Percentiles rank a stretch among this genome's conserved stretches.
These are phyloP conservation scores for Alternaria novae-zelandiae DNA, from an alignment of 2,329 filamentous ascomycete species.

Conservation along the genomic window DNA sequence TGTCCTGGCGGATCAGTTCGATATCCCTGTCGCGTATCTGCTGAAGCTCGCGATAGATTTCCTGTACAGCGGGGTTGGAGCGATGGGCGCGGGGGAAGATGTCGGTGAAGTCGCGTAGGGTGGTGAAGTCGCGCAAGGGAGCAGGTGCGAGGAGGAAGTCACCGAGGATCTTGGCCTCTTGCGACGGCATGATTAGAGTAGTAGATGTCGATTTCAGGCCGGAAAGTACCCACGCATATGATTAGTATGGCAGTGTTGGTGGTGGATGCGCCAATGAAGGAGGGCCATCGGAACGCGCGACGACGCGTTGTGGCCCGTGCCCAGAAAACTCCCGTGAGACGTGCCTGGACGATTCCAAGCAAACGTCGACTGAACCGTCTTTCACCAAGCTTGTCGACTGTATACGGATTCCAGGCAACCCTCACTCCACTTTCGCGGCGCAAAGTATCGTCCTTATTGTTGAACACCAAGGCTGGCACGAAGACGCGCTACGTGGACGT, in stretches of 20 bases:
- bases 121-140: constrained; percentile 73
- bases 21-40: constrained; percentile 72
- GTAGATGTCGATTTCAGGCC: neutral
- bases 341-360: constrained; percentile 12
- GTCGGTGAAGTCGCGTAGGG: constrained; percentile 75
- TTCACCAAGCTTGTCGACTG: constrained; percentile 12
- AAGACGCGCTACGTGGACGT: constrained; percentile 26
- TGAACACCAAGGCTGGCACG: neutral
- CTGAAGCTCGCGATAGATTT: constrained; percentile 81
- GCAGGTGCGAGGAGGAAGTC: constrained; percentile 81
- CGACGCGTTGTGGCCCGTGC: constrained; percentile 31
- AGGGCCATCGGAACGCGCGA: constrained; percentile 22
- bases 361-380: constrained; percentile 12
- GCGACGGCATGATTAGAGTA: constrained; percentile 66
- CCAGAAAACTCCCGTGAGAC: constrained; percentile 25
- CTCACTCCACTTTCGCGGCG: neutral
- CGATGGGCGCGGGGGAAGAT: constrained; percentile 75
- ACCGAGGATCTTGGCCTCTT: constrained; percentile 75
- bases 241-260: constrained; percentile 23
- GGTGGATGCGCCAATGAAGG: neutral
- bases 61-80: constrained; percentile 69
- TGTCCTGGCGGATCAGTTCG: constrained; percentile 70
- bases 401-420: neutral
- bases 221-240: neutral
- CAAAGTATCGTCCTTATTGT: constrained; percentile 4